Conservation (phyloP, 257 asterid species). For the Agastache rugosa region DNA sequence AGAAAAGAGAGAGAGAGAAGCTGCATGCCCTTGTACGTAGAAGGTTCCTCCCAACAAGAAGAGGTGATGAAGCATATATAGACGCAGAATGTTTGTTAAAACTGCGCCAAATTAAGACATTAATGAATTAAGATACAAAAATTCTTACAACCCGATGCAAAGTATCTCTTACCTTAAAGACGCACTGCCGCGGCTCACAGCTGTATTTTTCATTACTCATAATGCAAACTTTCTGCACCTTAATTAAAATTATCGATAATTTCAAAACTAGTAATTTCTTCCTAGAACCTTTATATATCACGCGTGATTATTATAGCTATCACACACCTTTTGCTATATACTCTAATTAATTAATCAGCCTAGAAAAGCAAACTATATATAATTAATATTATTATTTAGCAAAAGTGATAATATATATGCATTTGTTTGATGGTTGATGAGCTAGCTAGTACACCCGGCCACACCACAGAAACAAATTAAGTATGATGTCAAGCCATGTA, state of each 20-base stretch:
- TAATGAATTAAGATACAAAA: conserved; percentile 18
- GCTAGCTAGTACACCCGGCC: conserved; percentile 32
- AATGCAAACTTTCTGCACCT: neutral
- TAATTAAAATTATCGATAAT: neutral
- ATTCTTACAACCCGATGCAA: conserved; percentile 15
- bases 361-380: conserved; percentile 27
- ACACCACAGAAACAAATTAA: neutral
- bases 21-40: conserved; percentile 36
- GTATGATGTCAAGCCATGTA: conserved; percentile 5
- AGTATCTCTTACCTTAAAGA: conserved; percentile 5
- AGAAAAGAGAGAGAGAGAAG: neutral
- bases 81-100: conserved; percentile 30
- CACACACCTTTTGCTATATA: conserved; percentile 43
- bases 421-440: conserved; percentile 30
- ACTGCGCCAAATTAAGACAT: conserved; percentile 15
- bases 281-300: conserved; percentile 32
- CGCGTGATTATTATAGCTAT: conserved; percentile 64
- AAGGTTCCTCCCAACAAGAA: conserved; percentile 38
- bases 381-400: neutral
- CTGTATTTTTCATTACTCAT: neutral
- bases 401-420: neutral
- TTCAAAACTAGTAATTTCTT: neutral
- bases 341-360: conserved; percentile 34
- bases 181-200: conserved; percentile 3
- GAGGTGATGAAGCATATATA: neutral